Base-by-base conservation (phyloP, 208 protist species). In the Trypanosoma cruzi region DNA sequence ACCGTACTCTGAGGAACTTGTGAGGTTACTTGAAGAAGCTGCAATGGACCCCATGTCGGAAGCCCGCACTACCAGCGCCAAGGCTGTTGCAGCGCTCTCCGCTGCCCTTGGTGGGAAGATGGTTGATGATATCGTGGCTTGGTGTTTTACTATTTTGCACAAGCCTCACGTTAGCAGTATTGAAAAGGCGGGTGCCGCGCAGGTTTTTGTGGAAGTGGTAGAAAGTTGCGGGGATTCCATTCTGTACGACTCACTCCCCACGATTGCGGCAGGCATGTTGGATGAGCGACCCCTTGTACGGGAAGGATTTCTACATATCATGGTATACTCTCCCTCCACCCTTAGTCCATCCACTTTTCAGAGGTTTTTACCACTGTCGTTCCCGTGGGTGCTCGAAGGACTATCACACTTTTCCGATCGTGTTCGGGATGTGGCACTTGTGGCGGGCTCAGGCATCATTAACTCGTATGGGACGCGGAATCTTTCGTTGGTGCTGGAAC, bases 271-370 rank as follows among this genome's bases (percentile, higher is more conserved):
- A 24, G 88, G 90, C 66, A 96, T 95, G 85, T 80, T 78, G 40
- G 87, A 94, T 77, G 87, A 97, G 64, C 74, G 80, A 26, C 86
- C 90, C 22, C 72, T 86, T 8, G 90, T 97, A 64, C 73, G 90
- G n/a, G 91, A 98, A 65, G 94, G 90, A 24, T 97, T 95, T 75
- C 73, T 98, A 28, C 92, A 96, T 72, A 85, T 98, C 49, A 94
- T 98, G 80, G 83, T 96, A 40, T 97, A 97, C 82, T 75, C 95
- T 49, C 93, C 94, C 29, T 88, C 87, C 56, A 92, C 89, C 13
- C 77, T 98, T 46, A 68, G 60, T 55, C 56, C 77, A 20, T 72
- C 79, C 54, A 83, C 77, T 61, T 93, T 96, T 70, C 89, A 91
- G 73, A 63, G 75, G 42, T 85, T 98, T 58, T 76, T 96, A n/a